Conservation (phyloP, 257 asterid genomes). For the Plectranthus barbatus region DNA sequence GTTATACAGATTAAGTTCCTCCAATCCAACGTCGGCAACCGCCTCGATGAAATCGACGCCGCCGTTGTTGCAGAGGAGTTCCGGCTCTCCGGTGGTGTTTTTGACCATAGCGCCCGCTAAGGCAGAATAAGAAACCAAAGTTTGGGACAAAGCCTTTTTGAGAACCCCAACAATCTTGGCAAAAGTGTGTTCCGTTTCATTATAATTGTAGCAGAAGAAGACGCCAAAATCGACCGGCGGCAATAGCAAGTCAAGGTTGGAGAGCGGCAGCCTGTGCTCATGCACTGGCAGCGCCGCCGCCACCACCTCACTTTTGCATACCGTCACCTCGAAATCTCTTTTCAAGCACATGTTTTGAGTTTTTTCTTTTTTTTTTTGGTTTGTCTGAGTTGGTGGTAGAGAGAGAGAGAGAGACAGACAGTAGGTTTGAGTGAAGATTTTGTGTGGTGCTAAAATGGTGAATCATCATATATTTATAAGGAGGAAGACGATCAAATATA, state of each 20-base stretch:
- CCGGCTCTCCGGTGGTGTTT: constrained; percentile 51
- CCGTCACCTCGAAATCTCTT: constrained; percentile 28
- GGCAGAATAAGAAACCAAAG: constrained; percentile 38
- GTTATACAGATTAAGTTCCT: constrained; percentile 40
- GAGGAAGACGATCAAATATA: too few relatives aligned
- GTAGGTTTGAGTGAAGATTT: background rate
- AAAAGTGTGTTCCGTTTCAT: constrained; percentile 10
- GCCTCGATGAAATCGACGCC: constrained; percentile 65
- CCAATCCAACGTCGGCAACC: constrained; percentile 31
- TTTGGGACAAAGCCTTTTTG: constrained; percentile 43
- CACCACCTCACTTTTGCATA: constrained; percentile 38
- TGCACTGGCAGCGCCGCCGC: constrained; percentile 48
- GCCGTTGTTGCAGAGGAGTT: constrained; percentile 50
- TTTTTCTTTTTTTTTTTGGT: background rate
- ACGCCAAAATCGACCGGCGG: constrained; percentile 56
- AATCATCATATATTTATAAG: too few relatives aligned
- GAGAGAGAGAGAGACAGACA: background rate
- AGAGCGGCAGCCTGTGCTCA: constrained; percentile 53
- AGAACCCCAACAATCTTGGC: constrained; percentile 18
- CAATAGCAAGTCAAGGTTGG: constrained; percentile 69
- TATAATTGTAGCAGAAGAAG: constrained; percentile 47
- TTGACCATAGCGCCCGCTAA: constrained; percentile 40
- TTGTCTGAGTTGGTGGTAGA: background rate
- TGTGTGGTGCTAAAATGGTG: background rate
- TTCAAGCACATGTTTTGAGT: constrained; percentile 14